A percentile compares a stretch with the other conserved stretches of the same genome.
Conservation (phyloP, 2,329 filamentous ascomycete genomes). For the Venturia nashicola region DNA sequence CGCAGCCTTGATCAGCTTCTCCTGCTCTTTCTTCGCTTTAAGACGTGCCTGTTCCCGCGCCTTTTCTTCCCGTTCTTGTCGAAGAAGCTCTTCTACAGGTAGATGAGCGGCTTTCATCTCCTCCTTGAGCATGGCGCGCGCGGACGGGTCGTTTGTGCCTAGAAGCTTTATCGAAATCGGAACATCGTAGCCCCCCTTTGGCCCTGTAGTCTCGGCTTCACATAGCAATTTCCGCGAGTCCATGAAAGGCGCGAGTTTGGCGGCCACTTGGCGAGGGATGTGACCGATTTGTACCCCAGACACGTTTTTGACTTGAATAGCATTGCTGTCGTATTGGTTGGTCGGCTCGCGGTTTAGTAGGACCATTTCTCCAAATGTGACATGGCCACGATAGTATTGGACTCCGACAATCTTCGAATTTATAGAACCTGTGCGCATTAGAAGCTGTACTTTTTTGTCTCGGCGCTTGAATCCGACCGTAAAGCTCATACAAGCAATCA, state of each 20-base stretch:
- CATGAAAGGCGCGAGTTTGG: conserved; percentile 63
- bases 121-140: conserved; percentile 25
- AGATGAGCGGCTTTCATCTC: conserved; percentile 54
- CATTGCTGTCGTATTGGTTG: conserved; percentile 63
- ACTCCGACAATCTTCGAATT: conserved; percentile 45
- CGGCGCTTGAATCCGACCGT: background rate
- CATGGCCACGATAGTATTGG: conserved; percentile 25
- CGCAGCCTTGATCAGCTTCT: conserved; percentile 26
- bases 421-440: background rate
- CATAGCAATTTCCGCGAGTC: conserved; percentile 36
- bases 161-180: conserved; percentile 58
- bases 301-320: conserved; percentile 69
- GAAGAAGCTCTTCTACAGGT: conserved; percentile 30
- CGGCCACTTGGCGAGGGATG: conserved; percentile 52
- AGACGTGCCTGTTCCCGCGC: conserved; percentile 16
- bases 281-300: conserved; percentile 63
- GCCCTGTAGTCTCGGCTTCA: conserved; percentile 57
- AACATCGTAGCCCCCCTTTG: conserved; percentile 57
- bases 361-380: conserved; percentile 23
- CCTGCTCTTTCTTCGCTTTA: conserved; percentile 33
- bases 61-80: conserved; percentile 39
- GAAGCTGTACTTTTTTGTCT: background rate
- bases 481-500: background rate
- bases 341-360: conserved; percentile 44
- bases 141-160: conserved; percentile 45